Base-by-base conservation (phyloP, 805 yeast genomes). In the Wickerhamomyces chaumierensis region DNA sequence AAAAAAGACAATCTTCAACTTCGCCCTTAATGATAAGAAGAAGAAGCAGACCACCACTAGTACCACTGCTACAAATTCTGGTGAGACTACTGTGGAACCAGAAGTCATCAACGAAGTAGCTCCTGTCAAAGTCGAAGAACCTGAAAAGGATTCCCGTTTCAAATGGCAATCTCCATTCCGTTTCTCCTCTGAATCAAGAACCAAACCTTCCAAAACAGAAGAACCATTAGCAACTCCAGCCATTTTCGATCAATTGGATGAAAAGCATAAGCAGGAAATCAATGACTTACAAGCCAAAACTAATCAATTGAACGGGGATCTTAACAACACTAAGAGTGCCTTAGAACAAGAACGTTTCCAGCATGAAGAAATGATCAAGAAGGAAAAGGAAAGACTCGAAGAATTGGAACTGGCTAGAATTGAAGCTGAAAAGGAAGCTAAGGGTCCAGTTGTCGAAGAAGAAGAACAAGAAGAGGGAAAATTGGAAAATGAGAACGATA, bases 1-100 rank as follows among this genome's bases (percentile, higher is more conserved):
- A 36, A 44, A 48, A 42, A 48, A 42, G 35, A 36, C 44, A 4
- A 46, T 46, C 39, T 46, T 46, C 38, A 38, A 38, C 33, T 41
- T 41, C 31, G 48, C 49, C n/a, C 33, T 46, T 14, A 38, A 37
- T 31, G 15, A 40, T 18, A 42, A 42, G 29, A 18, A 29, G 25
- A 36, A 9, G 28, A 28, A 18, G 27, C 14, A 5, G 33, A 25
- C n/a, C n/a, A n/a, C n/a, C n/a, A n/a, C n/a, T n/a, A n/a, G n/a
- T n/a, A n/a, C n/a, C n/a, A n/a, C n/a, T n/a, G n/a, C n/a, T n/a
- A n/a, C n/a, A n/a, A n/a, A n/a, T n/a, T n/a, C n/a, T n/a, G n/a
- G n/a, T n/a, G n/a, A n/a, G n/a, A n/a, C n/a, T n/a, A n/a, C n/a
- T n/a, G n/a, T n/a, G n/a, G n/a, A n/a, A n/a, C n/a, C n/a, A n/a